A percentile compares a stretch with the other conserved stretches of the same genome.
These are phyloP conservation scores for Paraphoma chrysanthemicola DNA, from an alignment of 2,329 filamentous ascomycete genomes.

Conservation along the genomic window DNA sequence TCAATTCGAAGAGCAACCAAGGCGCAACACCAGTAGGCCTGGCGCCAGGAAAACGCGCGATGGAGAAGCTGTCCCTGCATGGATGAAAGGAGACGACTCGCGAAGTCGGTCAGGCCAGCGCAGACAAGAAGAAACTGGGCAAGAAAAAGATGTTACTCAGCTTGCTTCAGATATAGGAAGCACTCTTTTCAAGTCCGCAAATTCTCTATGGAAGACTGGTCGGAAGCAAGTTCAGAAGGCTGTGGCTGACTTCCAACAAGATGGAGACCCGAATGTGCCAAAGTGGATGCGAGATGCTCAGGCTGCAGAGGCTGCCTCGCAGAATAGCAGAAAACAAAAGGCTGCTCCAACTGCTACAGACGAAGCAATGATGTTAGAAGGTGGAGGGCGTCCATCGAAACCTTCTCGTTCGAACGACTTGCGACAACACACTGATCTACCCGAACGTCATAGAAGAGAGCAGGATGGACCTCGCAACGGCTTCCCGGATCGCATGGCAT, in stretches of 20 bases:
- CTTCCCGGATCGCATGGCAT: constrained; percentile 44
- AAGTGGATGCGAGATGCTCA: constrained; percentile 91
- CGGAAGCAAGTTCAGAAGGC: constrained; percentile 93
- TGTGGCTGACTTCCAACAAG: constrained; percentile 80
- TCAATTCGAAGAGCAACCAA: constrained; percentile 31
- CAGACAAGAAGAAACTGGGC: constrained; percentile 59
- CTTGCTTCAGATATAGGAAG: constrained; percentile 82
- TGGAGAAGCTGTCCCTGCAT: constrained; percentile 60
- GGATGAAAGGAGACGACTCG: constrained; percentile 67
- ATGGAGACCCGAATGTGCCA: constrained; percentile 79
- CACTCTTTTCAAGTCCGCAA: constrained; percentile 90
- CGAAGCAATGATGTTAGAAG: constrained; percentile 79
- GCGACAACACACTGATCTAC: constrained; percentile 31
- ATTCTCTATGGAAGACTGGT: constrained; percentile 92
- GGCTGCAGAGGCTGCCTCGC: constrained; percentile 32
- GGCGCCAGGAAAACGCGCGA: constrained; percentile 39
- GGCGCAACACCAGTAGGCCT: constrained; percentile 30
- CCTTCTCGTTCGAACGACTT: constrained; percentile 36
- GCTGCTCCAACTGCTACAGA: constrained; percentile 48
- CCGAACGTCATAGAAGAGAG: constrained; percentile 32
- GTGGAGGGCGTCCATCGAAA: constrained; percentile 63
- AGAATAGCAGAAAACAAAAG: constrained; percentile 27
- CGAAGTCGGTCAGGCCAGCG: constrained; percentile 57
- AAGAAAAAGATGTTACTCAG: constrained; percentile 78
- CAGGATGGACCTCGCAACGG: constrained; percentile 32